Evolutionary conservation across 1,284 basidiomycete species (phyloP).

Genomic region (Leucoagaricus sp.): DNA sequence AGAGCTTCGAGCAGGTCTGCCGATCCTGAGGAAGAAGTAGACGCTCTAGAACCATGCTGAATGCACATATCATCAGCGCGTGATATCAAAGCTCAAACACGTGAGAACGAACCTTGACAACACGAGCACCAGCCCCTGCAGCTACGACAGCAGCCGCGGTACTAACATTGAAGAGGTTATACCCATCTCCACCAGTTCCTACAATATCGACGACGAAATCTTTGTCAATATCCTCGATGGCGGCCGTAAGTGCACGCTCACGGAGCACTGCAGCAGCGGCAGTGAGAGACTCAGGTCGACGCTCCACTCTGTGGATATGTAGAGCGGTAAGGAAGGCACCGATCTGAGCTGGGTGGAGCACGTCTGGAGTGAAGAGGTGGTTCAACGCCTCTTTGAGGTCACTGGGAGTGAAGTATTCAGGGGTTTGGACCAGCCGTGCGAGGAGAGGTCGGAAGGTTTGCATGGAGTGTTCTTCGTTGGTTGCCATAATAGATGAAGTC

Average conservation of each 20-base stretch:
- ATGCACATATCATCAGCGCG: neutral
- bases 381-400: conserved; percentile 74
- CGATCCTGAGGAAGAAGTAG: conserved; percentile 93
- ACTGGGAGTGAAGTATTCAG: conserved; percentile 70
- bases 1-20: conserved; percentile 91
- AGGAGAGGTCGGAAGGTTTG: conserved; percentile 78
- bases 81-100: neutral
- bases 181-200: conserved; percentile 87
- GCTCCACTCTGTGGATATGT: conserved; percentile 76
- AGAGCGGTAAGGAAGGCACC: conserved; percentile 85
- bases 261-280: conserved; percentile 78
- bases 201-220: conserved; percentile 77
- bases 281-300: conserved; percentile 72
- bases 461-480: conserved; percentile 32
- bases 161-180: conserved; percentile 97
- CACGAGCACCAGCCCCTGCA: conserved; percentile 90
- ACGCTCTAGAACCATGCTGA: conserved; percentile 92
- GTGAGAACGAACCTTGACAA: conserved; percentile 76
- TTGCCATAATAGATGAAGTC: neutral
- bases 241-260: conserved; percentile 62
- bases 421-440: conserved; percentile 75
- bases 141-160: conserved; percentile 95
- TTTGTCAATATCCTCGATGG: conserved; percentile 54
- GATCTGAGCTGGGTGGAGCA: conserved; percentile 68
- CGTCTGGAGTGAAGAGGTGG: conserved; percentile 71